Conservation (phyloP, 352 stramenopile genomes). For the Plasmopara halstedii region DNA sequence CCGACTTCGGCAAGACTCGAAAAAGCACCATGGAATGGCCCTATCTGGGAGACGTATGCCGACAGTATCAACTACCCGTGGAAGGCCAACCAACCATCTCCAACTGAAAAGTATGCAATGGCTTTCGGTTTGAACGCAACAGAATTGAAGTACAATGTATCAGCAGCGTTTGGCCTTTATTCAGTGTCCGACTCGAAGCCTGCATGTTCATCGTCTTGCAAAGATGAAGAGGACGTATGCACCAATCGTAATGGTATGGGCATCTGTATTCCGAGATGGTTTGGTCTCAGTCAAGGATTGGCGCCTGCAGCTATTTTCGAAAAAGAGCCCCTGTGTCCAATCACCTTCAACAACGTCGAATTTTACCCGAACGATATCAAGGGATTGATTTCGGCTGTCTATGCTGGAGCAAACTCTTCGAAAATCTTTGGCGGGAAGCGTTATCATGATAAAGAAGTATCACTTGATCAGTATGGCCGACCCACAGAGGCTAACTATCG, state of each 20-base stretch:
- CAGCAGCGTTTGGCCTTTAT: constrained; percentile 18
- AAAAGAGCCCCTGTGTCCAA: constrained; percentile 21
- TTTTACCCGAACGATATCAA: constrained; percentile 37
- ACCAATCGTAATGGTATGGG: constrained; percentile 13
- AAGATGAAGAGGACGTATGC: constrained; percentile 1
- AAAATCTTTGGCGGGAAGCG: constrained; percentile 22
- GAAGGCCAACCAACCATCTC: constrained; percentile 15
- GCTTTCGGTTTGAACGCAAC: constrained; percentile 25
- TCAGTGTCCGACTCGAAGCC: constrained; percentile 1
- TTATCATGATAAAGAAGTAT: constrained; percentile 9
- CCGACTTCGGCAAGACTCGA: not conserved
- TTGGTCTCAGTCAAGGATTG: constrained; percentile 25
- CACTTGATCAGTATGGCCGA: constrained; percentile 26
- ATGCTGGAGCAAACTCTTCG: constrained; percentile 8
- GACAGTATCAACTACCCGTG: constrained; percentile 50
- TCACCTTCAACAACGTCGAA: constrained; percentile 23
- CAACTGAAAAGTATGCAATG: constrained; percentile 32
- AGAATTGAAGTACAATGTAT: constrained; percentile 27
- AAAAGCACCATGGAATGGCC: constrained; percentile 4
- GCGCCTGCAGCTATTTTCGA: constrained; percentile 21
- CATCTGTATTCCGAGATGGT: constrained; percentile 26
- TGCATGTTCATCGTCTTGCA: constrained; percentile 2
- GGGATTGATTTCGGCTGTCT: constrained; percentile 22
- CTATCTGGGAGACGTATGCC: constrained; percentile 37
- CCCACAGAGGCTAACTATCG: constrained; percentile 21